Percentiles rank a stretch among this genome's conserved stretches.
phyloP scores from a whole-genome alignment of 2,329 filamentous ascomycete genomes.

The Clonostachys sp. region DNA sequence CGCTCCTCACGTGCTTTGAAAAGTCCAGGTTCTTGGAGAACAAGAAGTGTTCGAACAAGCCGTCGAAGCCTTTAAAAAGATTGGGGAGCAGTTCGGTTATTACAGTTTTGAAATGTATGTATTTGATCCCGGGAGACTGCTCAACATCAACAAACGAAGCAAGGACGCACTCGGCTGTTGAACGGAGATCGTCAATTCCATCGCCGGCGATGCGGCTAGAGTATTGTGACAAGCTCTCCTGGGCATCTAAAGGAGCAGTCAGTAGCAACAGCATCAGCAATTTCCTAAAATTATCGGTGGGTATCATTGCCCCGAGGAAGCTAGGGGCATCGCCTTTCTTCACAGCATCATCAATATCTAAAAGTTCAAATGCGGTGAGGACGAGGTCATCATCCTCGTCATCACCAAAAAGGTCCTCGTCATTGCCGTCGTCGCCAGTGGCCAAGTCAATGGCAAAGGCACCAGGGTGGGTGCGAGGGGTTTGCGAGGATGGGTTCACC shows the following conservation, averaged over 20 bases:
- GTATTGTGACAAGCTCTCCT: slow-evolving; percentile 61
- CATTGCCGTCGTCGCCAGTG: slow-evolving; percentile 35
- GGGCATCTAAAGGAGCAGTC: slow-evolving; percentile 57
- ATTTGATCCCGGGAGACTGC: slow-evolving; percentile 57
- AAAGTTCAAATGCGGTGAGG: slow-evolving; percentile 62
- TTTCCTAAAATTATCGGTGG: slow-evolving; percentile 67
- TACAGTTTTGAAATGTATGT: slow-evolving; percentile 54
- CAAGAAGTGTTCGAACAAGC: slow-evolving; percentile 70
- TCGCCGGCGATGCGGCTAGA: slow-evolving; percentile 49
- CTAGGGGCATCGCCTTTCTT: slow-evolving; percentile 43
- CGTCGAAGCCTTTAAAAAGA: slow-evolving; percentile 62
- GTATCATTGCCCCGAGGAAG: slow-evolving; percentile 63
- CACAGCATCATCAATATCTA: slow-evolving; percentile 60
- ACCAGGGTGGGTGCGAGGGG: slow-evolving; percentile 4
- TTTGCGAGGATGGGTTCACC: not conserved
- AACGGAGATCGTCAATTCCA: slow-evolving; percentile 53
- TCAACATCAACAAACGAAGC: slow-evolving; percentile 63
- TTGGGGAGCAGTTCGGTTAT: slow-evolving; percentile 58
- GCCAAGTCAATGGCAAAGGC: slow-evolving; percentile 7
- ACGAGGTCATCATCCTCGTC: slow-evolving; percentile 59
- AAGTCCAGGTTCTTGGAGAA: slow-evolving; percentile 70
- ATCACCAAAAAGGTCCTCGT: slow-evolving; percentile 36
- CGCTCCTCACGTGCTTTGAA: slow-evolving; percentile 39
- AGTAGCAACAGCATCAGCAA: slow-evolving; percentile 67
- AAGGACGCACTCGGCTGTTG: slow-evolving; percentile 60